Evolutionary conservation across 208 protist genomes (phyloP).

Genomic region (Angomonas ambiguus): DNA sequence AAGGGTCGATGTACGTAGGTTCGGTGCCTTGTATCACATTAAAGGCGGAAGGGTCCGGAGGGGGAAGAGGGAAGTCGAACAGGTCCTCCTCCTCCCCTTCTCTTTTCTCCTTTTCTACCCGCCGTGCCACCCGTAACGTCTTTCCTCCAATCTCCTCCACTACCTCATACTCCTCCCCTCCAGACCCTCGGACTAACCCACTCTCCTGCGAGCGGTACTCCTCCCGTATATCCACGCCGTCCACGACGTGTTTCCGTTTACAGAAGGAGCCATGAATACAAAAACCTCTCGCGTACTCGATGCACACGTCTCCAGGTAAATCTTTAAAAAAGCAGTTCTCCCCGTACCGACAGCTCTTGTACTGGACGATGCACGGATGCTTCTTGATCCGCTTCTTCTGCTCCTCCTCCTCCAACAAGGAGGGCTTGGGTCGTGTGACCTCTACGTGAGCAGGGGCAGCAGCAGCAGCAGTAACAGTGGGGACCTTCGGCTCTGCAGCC

Average conservation of each 20-base stretch:
- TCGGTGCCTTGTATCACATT: slow-evolving; percentile 31
- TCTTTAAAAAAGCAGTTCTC: slow-evolving; percentile 50
- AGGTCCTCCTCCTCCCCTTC: too few species aligned
- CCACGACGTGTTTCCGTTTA: slow-evolving; percentile 49
- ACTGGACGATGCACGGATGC: slow-evolving; percentile 78
- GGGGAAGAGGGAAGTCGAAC: too few species aligned
- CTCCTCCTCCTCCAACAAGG: slow-evolving; percentile 7
- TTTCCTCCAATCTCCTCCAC: slow-evolving; percentile 10
- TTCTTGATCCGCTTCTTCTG: slow-evolving; percentile 4
- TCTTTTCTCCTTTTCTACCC: too few species aligned
- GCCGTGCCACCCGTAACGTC: slow-evolving; percentile 7
- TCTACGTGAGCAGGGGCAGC: not conserved
- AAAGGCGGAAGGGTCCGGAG: slow-evolving; percentile 24
- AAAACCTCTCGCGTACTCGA: slow-evolving; percentile 59
- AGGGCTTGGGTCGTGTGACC: not conserved
- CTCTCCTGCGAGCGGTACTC: not conserved
- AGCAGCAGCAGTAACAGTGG: not conserved
- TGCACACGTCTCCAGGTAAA: slow-evolving; percentile 65
- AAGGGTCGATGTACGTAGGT: slow-evolving; percentile 29
- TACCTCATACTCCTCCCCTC: not conserved
- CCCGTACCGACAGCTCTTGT: slow-evolving; percentile 61
- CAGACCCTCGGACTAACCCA: not conserved
- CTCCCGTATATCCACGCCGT: slow-evolving; percentile 67
- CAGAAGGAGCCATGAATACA: slow-evolving; percentile 62
- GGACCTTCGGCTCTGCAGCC: slow-evolving; percentile 3